phyloP scores from a whole-genome alignment of 225 moss, liverwort and hornwort genomes.

The Sphagnum contortum region DNA sequence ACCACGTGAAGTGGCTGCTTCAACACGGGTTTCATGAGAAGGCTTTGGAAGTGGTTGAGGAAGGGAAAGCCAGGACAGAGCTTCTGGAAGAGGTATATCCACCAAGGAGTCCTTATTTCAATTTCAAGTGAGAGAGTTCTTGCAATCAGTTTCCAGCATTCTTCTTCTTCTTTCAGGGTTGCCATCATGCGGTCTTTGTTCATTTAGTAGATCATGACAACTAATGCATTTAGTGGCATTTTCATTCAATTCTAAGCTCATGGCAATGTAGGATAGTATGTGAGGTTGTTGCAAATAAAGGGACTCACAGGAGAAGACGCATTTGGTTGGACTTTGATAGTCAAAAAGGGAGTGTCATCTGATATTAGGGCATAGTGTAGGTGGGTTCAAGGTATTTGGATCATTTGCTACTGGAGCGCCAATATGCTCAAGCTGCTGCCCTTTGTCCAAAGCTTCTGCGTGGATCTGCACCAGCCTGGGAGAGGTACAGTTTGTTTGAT shows the following conservation, averaged over 20 bases:
- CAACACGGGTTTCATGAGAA: conserved; percentile 81
- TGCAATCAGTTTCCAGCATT: not conserved
- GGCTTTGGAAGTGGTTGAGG: conserved; percentile 88
- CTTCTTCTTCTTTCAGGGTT: no score
- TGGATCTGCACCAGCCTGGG: conserved; percentile 92
- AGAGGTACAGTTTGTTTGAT: conserved; percentile 35
- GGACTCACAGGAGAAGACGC: no score
- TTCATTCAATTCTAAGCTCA: no score
- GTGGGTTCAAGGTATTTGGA: conserved; percentile 95
- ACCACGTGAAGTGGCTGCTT: conserved; percentile 98
- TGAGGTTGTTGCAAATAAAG: no score
- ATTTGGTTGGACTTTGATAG: no score
- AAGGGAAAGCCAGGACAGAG: conserved; percentile 74
- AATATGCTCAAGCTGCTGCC: conserved; percentile 85
- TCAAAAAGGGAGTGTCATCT: no score
- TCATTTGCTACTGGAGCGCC: conserved; percentile 85
- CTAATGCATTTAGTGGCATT: no score
- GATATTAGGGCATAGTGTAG: conserved; percentile 24
- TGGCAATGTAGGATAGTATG: no score
- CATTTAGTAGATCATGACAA: no score
- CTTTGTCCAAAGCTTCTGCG: conserved; percentile 93
- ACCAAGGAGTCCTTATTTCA: not conserved
- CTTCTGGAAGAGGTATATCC: conserved; percentile 84
- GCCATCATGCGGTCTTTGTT: no score
- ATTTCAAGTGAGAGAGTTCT: not conserved